Base-by-base conservation (phyloP, 345 rosid species). In the Gossypium ekmanianum region DNA sequence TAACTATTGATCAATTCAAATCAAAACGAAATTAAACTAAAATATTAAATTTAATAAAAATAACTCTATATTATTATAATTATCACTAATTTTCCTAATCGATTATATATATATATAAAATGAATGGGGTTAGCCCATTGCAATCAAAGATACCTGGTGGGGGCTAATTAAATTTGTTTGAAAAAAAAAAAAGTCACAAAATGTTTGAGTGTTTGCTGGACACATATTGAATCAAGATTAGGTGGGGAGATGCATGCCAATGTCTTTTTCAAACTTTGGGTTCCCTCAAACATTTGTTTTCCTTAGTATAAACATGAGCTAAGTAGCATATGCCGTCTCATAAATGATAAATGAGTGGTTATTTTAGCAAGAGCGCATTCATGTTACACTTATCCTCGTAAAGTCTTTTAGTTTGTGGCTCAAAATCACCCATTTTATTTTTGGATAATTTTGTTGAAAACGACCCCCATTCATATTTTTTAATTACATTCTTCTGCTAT, bases 191-290 rank as follows among this genome's bases (percentile, higher is more conserved):
- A 2, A 61, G 43, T 65, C n/a, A 45, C n/a, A 44, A 66, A 24
- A 11, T 45, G 45, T 44, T 18, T 65, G 55, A 44, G 39, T 41
- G n/a, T 65, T 57, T 10, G 54, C 18, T 67, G 71, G 13, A 9
- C 9, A 4, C 22, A 51, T 50, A 7, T 26, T 51, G 24, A 27
- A 29, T 9, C 10, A 10, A 29, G 18, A 51, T 69, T 69, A 27
- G 73, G 73, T 69, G 73, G 61, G 73, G 73, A 29, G 73, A 69
- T 69, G 57, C 39, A 47, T 67, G 55, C 45, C 41, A 62, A 1
- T 67, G 72, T 68, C 72, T 2, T 27, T 68, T 48, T 41, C 14
- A 12, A 47, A 13, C 4, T 22, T 22, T 13, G 11, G 34, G 71
- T 45, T 48, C 18, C 17, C 7, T 66, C 20, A 6, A 54, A 54